These are phyloP conservation scores for Colletotrichum orbiculare DNA, from an alignment of 2,329 filamentous ascomycete species.

Conservation along the genomic window DNA sequence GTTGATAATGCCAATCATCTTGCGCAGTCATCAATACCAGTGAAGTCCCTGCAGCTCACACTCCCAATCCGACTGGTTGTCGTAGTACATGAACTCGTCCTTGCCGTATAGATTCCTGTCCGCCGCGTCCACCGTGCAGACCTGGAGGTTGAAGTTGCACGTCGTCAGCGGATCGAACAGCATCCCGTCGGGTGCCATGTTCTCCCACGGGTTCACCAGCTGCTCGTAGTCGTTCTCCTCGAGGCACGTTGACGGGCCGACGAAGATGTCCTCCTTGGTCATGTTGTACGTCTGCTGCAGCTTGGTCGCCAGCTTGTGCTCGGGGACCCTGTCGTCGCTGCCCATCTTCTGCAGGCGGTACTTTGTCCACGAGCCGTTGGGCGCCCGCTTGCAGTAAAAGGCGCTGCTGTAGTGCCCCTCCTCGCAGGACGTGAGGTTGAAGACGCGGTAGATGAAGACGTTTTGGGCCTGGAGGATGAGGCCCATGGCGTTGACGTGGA, in stretches of 20 bases:
- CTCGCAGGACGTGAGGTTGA: neutral
- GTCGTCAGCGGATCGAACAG: neutral
- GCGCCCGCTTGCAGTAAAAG: neutral
- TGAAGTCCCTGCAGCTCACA: conserved; percentile 3
- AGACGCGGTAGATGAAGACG: conserved; percentile 4
- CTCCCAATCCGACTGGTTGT: neutral
- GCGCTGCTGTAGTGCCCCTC: neutral
- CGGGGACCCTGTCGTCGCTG: neutral
- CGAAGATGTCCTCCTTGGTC: conserved; percentile 9
- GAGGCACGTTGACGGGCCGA: conserved; percentile 2
- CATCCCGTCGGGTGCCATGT: neutral
- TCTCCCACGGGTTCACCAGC: conserved; percentile 12
- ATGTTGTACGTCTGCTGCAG: neutral
- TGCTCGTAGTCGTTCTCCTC: conserved; percentile 12
- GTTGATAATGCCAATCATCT: too few relatives aligned
- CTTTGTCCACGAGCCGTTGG: conserved; percentile 7
- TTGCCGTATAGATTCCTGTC: neutral
- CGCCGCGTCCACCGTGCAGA: conserved; percentile 13
- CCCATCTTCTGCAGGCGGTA: neutral
- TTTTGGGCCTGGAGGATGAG: conserved; percentile 16
- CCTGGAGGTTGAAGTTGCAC: conserved; percentile 12
- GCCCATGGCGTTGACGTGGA: conserved; percentile 15
- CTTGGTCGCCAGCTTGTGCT: neutral
- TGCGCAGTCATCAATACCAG: too few relatives aligned
- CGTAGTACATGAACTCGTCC: neutral